Base-by-base conservation (phyloP, 805 yeast genomes). In the Saccharomycopsis selenospora region DNA sequence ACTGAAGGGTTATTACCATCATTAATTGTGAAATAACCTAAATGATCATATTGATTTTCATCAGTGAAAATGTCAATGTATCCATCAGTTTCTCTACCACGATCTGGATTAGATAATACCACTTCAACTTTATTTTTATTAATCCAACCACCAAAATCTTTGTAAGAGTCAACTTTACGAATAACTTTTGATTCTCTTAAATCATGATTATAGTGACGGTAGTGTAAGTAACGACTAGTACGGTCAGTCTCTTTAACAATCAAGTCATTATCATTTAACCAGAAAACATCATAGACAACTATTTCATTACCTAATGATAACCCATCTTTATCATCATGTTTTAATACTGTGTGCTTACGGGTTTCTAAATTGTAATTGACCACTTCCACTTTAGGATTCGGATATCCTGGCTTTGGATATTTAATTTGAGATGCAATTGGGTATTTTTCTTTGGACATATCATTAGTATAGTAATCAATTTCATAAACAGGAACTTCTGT, bases 351-450 rank as follows among this genome's bases (percentile, higher is more conserved):
- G 3, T 24, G 17, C 20, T 30, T 20, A 10, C 38, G 26, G 3
- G 43, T 3, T n/a, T 36, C 33, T n/a, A 53, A n/a, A 45, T 72
- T 71, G 58, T 71, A 75, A 33, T 80, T 65, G 46, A 72, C 67
- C 43, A 80, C 59, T 42, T 74, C 75, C 5, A 82, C 88, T 3
- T 63, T 59, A 1, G 96, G 96, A 57, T 87, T 89, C 4, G 80
- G 67, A 44, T 68, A 77, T 0, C 96, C 96, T 4, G 95, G 82
- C 59, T 88, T 88, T 6, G 96, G 96, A 61, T 88, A 88, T 61
- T 85, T 85, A 56, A 85, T 70, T 8, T 70, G 66, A 28, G 71
- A 68, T 51, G 82, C 59, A 17, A 77, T 76, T 3, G 95, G 88
- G 58, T 86, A 85, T 11, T 72, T 63, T 10, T 71, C 67, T n/a